These are phyloP conservation scores for Tuber magnatum DNA, from an alignment of 495 filamentous ascomycete genomes.

Conservation along the genomic window DNA sequence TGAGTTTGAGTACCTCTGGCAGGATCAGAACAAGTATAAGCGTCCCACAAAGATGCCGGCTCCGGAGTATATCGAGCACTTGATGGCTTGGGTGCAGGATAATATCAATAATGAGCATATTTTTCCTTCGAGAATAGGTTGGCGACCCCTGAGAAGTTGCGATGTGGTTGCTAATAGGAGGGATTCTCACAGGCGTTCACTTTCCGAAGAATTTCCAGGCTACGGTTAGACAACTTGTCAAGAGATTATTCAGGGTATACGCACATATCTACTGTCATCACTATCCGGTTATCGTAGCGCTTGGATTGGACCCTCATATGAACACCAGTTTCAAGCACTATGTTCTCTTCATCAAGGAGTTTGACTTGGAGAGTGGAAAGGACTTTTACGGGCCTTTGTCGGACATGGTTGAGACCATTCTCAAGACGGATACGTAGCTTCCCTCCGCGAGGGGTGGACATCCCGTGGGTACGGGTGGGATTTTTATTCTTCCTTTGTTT, in stretches of 20 bases:
- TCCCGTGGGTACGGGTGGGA: not conserved
- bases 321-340: conserved; percentile 99
- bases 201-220: conserved; percentile 89
- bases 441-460: not conserved
- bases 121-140: conserved; percentile 86
- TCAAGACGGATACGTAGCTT: conserved; percentile 65
- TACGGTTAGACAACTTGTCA: conserved; percentile 88
- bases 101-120: conserved; percentile 94
- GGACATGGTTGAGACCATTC: conserved; percentile 93
- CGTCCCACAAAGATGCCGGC: conserved; percentile 96
- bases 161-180: not conserved
- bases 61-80: conserved; percentile 91
- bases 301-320: conserved; percentile 92
- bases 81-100: conserved; percentile 92
- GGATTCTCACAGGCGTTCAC: conserved; percentile 60
- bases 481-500: conserved; percentile 6
- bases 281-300: conserved; percentile 90
- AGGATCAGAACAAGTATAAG: conserved; percentile 73
- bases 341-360: conserved; percentile 70
- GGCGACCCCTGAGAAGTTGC: conserved; percentile 14
- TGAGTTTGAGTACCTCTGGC: conserved; percentile 99
- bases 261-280: conserved; percentile 99
- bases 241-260: conserved; percentile 96
- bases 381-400: conserved; percentile 97
- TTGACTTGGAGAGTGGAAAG: conserved; percentile 72